Evolutionary conservation across 768 basidiomycete species (phyloP).

Genomic region (Lactarius sp.): DNA sequence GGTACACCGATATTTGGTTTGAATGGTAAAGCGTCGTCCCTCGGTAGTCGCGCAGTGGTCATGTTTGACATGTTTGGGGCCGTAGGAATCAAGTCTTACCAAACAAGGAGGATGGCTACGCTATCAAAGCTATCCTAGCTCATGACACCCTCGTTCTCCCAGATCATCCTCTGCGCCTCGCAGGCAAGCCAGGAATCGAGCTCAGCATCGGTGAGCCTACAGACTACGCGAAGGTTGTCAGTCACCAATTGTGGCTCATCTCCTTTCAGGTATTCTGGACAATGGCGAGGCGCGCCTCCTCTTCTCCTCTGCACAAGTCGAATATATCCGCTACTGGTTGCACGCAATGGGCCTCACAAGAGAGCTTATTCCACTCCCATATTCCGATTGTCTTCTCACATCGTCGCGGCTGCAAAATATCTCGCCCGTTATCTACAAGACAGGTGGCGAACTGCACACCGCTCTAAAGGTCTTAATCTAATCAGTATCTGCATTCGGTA

Average conservation of each 20-base stretch:
- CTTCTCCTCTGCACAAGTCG: conserved; percentile 79
- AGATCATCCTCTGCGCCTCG: conserved; percentile 64
- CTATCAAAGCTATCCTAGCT: conserved; percentile 66
- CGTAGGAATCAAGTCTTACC: conserved; percentile 54
- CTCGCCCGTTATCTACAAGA: conserved; percentile 52
- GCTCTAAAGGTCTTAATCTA: conserved; percentile 50
- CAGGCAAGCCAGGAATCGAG: conserved; percentile 61
- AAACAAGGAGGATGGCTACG: conserved; percentile 52
- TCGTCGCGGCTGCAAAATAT: conserved; percentile 52
- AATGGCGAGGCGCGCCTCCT: conserved; percentile 75
- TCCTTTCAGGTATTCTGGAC: conserved; percentile 51
- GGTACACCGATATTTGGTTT: conserved; percentile 82
- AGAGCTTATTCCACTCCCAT: conserved; percentile 63
- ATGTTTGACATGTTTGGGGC: conserved; percentile 7
- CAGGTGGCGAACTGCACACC: conserved; percentile 49
- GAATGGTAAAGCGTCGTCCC: conserved; percentile 49
- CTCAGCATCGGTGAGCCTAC: conserved; percentile 56
- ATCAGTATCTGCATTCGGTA: not conserved
- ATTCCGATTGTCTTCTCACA: conserved; percentile 70
- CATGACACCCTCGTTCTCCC: conserved; percentile 65
- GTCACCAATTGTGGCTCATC: not conserved
- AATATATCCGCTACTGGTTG: conserved; percentile 82
- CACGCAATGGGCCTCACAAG: conserved; percentile 66
- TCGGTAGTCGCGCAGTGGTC: not conserved
- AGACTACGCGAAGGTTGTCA: not conserved